phyloP scores from a whole-genome alignment of 768 basidiomycete genomes.

The Udeniomyces megalosporus region DNA sequence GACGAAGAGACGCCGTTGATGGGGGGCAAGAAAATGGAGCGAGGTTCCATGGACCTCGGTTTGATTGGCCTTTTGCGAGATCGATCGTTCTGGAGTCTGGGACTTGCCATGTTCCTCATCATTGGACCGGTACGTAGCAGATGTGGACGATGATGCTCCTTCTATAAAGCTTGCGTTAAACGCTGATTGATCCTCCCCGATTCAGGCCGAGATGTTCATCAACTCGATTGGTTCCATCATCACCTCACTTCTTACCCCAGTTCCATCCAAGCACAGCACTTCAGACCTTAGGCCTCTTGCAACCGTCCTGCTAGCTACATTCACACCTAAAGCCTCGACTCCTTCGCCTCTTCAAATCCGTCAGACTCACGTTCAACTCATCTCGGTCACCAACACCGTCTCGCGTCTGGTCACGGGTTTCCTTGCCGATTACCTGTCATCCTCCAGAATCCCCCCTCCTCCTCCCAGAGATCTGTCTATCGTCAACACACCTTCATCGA shows the following conservation, averaged over 20 bases:
- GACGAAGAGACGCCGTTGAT: not conserved
- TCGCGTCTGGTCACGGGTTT: not conserved
- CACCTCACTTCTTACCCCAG: constrained; percentile 1
- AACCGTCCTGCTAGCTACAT: not conserved
- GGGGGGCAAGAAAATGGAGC: not conserved
- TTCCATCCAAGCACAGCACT: not conserved
- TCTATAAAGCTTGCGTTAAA: too few species aligned
- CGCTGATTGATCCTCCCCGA: not conserved
- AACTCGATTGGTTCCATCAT: constrained; percentile 6
- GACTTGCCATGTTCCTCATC: constrained; percentile 1
- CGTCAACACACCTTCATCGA: too few species aligned
- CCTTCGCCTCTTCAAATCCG: constrained; percentile 6
- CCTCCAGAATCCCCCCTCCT: not conserved
- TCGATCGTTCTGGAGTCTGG: constrained; percentile 3
- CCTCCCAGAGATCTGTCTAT: too few species aligned
- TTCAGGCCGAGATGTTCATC: constrained; percentile 12
- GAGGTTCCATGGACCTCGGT: constrained; percentile 2
- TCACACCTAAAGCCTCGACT: not conserved
- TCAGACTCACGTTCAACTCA: constrained; percentile 8
- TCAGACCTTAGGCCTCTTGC: not conserved
- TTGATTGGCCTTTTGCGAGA: not conserved
- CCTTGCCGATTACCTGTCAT: constrained; percentile 7
- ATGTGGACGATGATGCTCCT: not conserved
- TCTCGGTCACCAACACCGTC: constrained; percentile 9
- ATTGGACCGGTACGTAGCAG: constrained; percentile 10